phyloP scores from a whole-genome alignment of 2,329 filamentous ascomycete genomes.

The Decorospora gaudefroyi region DNA sequence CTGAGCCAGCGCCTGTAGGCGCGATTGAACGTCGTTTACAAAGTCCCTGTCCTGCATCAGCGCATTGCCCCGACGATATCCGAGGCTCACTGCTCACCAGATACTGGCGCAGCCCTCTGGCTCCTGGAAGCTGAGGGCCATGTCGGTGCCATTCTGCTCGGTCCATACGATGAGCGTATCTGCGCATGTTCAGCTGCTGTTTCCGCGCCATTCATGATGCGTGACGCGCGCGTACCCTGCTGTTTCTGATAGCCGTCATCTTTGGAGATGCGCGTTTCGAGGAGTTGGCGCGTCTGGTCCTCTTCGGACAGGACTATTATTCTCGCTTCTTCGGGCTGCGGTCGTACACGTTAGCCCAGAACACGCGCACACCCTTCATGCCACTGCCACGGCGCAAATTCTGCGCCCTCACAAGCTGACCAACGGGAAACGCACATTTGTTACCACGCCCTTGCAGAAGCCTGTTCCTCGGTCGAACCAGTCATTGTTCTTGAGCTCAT shows the following conservation, averaged over 20 bases:
- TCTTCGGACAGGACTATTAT: slow-evolving; percentile 95
- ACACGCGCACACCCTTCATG: slow-evolving; percentile 11
- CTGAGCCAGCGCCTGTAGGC: slow-evolving; percentile 65
- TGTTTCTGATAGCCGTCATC: slow-evolving; percentile 98
- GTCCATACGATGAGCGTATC: slow-evolving; percentile 99
- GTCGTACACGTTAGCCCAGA: slow-evolving; percentile 53
- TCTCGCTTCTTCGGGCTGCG: slow-evolving; percentile 75
- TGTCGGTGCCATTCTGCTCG: slow-evolving; percentile 85
- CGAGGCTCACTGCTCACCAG: slow-evolving; percentile 64
- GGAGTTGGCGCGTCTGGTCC: slow-evolving; percentile 76
- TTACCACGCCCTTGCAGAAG: slow-evolving; percentile 81
- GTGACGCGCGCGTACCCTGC: slow-evolving; percentile 67
- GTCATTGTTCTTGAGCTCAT: slow-evolving; percentile 97
- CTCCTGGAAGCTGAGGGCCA: slow-evolving; percentile 98
- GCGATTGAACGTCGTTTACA: slow-evolving; percentile 80
- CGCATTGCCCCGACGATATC: slow-evolving; percentile 9
- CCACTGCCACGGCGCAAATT: slow-evolving; percentile 19
- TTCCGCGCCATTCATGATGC: not conserved
- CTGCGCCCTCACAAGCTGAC: not conserved
- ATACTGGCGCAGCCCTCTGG: slow-evolving; percentile 90
- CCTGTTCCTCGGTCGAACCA: slow-evolving; percentile 98
- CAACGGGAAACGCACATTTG: slow-evolving; percentile 67
- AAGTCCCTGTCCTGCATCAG: slow-evolving; percentile 72
- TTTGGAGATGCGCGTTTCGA: slow-evolving; percentile 88
- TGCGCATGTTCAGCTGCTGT: slow-evolving; percentile 49